phyloP scores from a whole-genome alignment of 1,284 basidiomycete species.

The Ganoderma boninense region DNA sequence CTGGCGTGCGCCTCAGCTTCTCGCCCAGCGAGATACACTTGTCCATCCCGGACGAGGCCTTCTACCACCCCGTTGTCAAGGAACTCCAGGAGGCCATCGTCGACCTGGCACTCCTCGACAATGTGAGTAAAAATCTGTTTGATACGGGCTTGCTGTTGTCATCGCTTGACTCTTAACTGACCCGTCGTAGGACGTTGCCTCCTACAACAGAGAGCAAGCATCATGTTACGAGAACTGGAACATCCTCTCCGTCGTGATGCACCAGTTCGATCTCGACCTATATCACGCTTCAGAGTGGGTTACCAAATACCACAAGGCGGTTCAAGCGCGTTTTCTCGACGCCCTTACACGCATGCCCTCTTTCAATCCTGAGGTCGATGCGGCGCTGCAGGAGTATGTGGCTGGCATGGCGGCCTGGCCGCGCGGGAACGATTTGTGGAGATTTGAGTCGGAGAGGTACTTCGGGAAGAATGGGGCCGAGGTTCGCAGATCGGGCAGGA shows the following conservation, averaged over 20 bases:
- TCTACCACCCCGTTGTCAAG: neutral
- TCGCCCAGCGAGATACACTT: slow-evolving; percentile 43
- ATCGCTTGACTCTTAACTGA: no score
- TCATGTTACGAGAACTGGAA: slow-evolving; percentile 45
- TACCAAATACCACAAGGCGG: slow-evolving; percentile 36
- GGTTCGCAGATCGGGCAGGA: slow-evolving; percentile 19
- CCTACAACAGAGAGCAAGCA: slow-evolving; percentile 48
- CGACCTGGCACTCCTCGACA: neutral
- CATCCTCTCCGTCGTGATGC: slow-evolving; percentile 44
- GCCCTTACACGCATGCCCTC: slow-evolving; percentile 26
- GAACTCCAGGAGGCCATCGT: neutral
- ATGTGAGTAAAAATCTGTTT: neutral
- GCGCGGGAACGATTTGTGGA: slow-evolving; percentile 43
- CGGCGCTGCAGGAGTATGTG: slow-evolving; percentile 37
- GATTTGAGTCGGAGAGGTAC: slow-evolving; percentile 44
- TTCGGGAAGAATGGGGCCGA: slow-evolving; percentile 40
- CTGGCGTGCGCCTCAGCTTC: slow-evolving; percentile 43
- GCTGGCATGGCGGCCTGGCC: slow-evolving; percentile 40
- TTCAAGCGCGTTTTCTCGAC: slow-evolving; percentile 40
- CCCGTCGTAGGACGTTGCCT: slow-evolving; percentile 38
- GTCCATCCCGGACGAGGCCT: slow-evolving; percentile 4
- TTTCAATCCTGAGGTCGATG: slow-evolving; percentile 14
- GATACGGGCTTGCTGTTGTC: no score
- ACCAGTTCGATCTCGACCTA: slow-evolving; percentile 35
- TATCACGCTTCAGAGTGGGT: slow-evolving; percentile 45